Percentiles rank a stretch among this genome's conserved stretches.
Conservation (phyloP, 805 yeast genomes). For the Saturnispora halmiae region DNA sequence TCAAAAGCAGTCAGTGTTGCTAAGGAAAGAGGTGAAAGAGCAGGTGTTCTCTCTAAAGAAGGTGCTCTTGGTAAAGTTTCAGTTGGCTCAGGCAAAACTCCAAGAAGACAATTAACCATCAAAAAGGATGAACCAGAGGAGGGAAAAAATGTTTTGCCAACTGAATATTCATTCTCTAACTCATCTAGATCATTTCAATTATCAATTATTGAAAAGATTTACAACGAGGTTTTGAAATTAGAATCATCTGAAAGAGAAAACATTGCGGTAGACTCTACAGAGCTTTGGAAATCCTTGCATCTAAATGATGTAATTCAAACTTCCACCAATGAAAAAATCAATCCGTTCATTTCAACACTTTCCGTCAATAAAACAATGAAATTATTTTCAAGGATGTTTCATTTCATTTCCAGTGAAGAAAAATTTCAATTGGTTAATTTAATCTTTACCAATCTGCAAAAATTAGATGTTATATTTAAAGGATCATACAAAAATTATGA, state of each 20-base stretch:
- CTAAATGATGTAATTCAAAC: slow-evolving; percentile 52
- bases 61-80: slow-evolving; percentile 89
- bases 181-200: slow-evolving; percentile 45
- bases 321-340: slow-evolving; percentile 46
- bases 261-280: slow-evolving; percentile 35
- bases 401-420: slow-evolving; percentile 69
- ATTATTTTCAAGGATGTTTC: slow-evolving; percentile 79
- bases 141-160: slow-evolving; percentile 22
- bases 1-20: slow-evolving; percentile 95
- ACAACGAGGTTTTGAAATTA: slow-evolving; percentile 63
- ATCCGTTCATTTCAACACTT: slow-evolving; percentile 76
- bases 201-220: slow-evolving; percentile 68
- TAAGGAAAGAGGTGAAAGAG: slow-evolving; percentile 64
- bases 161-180: slow-evolving; percentile 26
- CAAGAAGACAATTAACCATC: slow-evolving; percentile 74
- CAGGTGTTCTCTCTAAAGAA: slow-evolving; percentile 52
- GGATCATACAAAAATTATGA: slow-evolving; percentile 69
- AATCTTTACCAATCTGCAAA: slow-evolving; percentile 70
- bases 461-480: slow-evolving; percentile 64
- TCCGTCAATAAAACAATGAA: slow-evolving; percentile 83
- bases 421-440: slow-evolving; percentile 68
- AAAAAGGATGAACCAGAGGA: slow-evolving; percentile 26
- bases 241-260: slow-evolving; percentile 67
- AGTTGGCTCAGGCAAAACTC: slow-evolving; percentile 70
- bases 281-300: slow-evolving; percentile 71